Conservation (phyloP, 106 monocot species). For the Narthecium ossifragum region DNA sequence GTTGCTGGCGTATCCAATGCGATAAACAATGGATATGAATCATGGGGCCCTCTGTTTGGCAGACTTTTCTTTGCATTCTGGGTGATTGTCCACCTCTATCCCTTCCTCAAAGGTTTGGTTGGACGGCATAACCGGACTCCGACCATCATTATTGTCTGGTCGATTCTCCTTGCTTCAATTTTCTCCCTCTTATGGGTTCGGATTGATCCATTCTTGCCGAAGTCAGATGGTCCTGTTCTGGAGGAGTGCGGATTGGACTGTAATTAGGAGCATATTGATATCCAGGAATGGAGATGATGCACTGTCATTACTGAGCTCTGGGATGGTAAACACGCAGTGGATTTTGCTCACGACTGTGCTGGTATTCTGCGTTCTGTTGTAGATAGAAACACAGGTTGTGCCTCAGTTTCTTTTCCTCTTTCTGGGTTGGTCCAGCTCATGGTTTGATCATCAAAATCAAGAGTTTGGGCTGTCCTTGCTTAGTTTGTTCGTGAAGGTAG, state of each 20-base stretch:
- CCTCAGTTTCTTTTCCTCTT: not conserved
- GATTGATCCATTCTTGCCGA: constrained; percentile 69
- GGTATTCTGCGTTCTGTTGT: constrained; percentile 12
- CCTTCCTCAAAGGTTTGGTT: constrained; percentile 78
- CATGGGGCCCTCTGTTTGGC: constrained; percentile 79
- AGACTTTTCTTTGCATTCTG: constrained; percentile 79
- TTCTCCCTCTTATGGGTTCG: constrained; percentile 78
- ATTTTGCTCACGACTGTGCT: not conserved
- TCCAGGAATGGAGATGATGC: not conserved
- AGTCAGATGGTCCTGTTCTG: constrained; percentile 56
- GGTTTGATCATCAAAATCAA: not conserved
- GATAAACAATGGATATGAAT: constrained; percentile 86
- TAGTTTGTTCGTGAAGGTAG: constrained; percentile 18
- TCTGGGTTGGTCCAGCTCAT: constrained; percentile 1
- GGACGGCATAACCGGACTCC: constrained; percentile 72
- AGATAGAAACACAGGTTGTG: constrained; percentile 16
- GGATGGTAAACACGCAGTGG: not conserved
- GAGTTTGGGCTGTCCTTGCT: constrained; percentile 4
- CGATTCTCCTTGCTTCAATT: constrained; percentile 79
- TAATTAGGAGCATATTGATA: constrained; percentile 19
- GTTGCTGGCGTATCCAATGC: constrained; percentile 79
- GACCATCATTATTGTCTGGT: constrained; percentile 82
- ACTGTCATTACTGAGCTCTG: not conserved
- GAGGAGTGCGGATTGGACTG: constrained; percentile 83
- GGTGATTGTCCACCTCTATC: constrained; percentile 80